Percentiles rank a stretch among this genome's conserved stretches.
These are phyloP conservation scores for Pleurostoma richardsiae DNA, from an alignment of 2,329 filamentous ascomycete species.

Conservation along the genomic window DNA sequence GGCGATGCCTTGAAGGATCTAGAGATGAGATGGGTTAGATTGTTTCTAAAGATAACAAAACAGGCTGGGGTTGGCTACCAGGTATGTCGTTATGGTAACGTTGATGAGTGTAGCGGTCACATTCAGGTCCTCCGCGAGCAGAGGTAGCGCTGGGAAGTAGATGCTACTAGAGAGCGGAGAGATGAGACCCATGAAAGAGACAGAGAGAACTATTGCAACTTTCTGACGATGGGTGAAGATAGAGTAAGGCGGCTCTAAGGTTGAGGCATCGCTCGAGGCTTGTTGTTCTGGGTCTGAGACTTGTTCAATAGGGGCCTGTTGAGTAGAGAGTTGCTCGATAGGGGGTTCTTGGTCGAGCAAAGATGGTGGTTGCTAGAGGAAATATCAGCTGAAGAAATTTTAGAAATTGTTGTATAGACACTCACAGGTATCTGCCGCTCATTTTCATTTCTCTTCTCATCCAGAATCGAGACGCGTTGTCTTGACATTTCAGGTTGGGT, in stretches of 20 bases:
- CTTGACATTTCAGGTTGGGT: no score
- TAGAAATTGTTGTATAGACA: no score
- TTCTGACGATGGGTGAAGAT: constrained; percentile 3
- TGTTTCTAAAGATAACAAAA: constrained; percentile 1
- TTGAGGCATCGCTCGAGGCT: background rate
- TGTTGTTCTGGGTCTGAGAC: no score
- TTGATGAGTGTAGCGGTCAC: constrained; percentile 37
- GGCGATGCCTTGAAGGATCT: constrained; percentile 11
- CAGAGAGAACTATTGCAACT: constrained; percentile 1
- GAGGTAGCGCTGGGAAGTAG: constrained; percentile 35
- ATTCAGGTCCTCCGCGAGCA: constrained; percentile 30
- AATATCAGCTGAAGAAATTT: no score
- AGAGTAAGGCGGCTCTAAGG: constrained; percentile 1
- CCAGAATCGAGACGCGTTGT: no score
- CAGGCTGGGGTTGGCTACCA: constrained; percentile 16
- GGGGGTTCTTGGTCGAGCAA: no score
- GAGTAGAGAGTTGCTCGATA: no score
- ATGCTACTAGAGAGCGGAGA: constrained; percentile 9
- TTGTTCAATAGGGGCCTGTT: no score
- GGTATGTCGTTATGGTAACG: constrained; percentile 37
- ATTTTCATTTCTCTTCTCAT: no score
- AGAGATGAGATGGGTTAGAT: background rate
- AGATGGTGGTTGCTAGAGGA: no score
- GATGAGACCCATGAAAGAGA: background rate
- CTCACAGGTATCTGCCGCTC: no score